Evolutionary conservation across 176 grass and related monocot species (phyloP).

Genomic region (Elymus sibiricus): DNA sequence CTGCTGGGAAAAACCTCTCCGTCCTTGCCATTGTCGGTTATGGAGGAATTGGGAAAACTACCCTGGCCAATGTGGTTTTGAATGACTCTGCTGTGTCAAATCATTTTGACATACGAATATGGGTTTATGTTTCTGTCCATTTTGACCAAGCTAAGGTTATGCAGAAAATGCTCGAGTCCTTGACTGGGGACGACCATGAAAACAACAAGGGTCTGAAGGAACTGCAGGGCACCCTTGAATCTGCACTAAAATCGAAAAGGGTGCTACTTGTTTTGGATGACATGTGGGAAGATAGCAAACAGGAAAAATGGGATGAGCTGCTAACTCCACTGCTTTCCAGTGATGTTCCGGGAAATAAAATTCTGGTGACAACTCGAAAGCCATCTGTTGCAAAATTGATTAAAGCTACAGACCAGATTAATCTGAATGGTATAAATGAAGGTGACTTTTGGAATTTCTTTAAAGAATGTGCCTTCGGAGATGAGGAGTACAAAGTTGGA

Average conservation of each 20-base stretch:
- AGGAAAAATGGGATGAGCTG: conserved; percentile 9
- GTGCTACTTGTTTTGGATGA: conserved; percentile 50
- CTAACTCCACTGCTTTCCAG: background rate
- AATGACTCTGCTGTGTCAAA: background rate
- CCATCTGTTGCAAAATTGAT: conserved; percentile 20
- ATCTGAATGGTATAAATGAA: conserved; percentile 13
- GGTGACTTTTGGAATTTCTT: conserved; percentile 32
- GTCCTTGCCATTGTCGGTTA: conserved; percentile 28
- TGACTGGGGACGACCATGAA: background rate
- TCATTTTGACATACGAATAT: conserved; percentile 24
- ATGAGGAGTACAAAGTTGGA: conserved; percentile 9
- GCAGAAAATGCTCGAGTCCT: conserved; percentile 12
- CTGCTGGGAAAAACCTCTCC: background rate
- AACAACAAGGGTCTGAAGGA: background rate
- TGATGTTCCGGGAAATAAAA: background rate
- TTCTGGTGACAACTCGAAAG: conserved; percentile 20
- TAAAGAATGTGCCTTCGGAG: conserved; percentile 33
- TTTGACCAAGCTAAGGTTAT: conserved; percentile 28
- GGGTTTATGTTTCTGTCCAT: conserved; percentile 37
- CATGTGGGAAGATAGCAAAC: conserved; percentile 38
- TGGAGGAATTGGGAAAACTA: conserved; percentile 49
- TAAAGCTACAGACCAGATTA: background rate
- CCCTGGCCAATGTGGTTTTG: conserved; percentile 35
- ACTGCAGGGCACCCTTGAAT: background rate
- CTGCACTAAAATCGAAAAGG: background rate